phyloP scores from a whole-genome alignment of 257 asterid genomes.

The Nicotiana otophora region DNA sequence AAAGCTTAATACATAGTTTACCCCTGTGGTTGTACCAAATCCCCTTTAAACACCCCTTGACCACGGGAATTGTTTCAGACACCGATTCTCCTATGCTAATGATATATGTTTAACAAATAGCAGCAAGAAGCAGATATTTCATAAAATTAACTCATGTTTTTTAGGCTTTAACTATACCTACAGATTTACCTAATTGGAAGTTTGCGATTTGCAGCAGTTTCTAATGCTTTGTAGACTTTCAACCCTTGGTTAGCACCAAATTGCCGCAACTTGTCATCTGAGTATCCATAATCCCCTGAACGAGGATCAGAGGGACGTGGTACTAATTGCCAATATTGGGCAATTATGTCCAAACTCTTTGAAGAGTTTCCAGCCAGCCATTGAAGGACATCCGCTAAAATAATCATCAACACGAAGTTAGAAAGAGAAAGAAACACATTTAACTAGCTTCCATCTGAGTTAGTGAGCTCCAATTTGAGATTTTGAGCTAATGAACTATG shows the following conservation, averaged over 20 bases:
- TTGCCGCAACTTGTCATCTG: constrained; percentile 57
- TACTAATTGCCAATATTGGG: constrained; percentile 77
- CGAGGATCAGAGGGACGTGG: constrained; percentile 65
- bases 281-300: constrained; percentile 78
- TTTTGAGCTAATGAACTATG: background rate
- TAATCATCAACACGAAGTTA: constrained; percentile 1
- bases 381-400: constrained; percentile 71
- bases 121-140: background rate
- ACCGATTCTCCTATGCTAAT: background rate
- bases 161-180: background rate
- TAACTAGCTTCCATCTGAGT: background rate
- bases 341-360: constrained; percentile 62
- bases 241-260: constrained; percentile 71
- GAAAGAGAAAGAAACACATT: background rate
- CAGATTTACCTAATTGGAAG: constrained; percentile 46
- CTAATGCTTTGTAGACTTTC: constrained; percentile 49
- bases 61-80: too few relatives aligned
- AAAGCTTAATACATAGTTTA: too few relatives aligned
- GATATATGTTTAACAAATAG: background rate
- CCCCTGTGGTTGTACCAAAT: too few relatives aligned
- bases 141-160: background rate
- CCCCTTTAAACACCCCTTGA: too few relatives aligned
- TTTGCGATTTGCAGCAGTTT: constrained; percentile 63
- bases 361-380: constrained; percentile 93
- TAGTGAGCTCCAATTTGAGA: background rate